Conservation (phyloP, 805 yeast species). For the Sugiyamaella mastotermitis region DNA sequence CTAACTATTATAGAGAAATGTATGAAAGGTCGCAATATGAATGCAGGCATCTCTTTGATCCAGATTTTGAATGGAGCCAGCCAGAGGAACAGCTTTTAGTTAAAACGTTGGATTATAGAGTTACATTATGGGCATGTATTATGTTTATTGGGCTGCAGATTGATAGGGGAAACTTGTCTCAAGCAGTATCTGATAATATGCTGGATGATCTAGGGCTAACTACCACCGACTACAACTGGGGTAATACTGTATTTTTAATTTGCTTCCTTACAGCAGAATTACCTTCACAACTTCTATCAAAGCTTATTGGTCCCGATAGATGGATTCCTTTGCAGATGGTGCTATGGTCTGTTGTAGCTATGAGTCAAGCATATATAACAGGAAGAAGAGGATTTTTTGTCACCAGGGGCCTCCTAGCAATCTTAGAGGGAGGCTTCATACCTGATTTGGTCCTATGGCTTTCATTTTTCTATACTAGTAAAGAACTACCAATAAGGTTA, state of each 20-base stretch:
- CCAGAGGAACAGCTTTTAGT: constrained; percentile 45
- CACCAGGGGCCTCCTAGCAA: constrained; percentile 43
- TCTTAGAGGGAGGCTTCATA: constrained; percentile 66
- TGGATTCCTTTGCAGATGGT: constrained; percentile 58
- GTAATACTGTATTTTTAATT: constrained; percentile 48
- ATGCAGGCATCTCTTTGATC: constrained; percentile 51
- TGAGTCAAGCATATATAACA: constrained; percentile 43
- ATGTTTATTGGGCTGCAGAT: constrained; percentile 55
- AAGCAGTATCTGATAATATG: constrained; percentile 53
- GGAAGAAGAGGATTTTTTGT: constrained; percentile 39
- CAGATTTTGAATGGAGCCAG: constrained; percentile 48
- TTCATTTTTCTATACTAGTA: constrained; percentile 56
- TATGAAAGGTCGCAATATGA: constrained; percentile 50
- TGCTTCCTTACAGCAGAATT: constrained; percentile 56
- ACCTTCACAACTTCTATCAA: constrained; percentile 61
- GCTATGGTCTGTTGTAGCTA: constrained; percentile 51
- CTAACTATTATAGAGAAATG: constrained; percentile 38
- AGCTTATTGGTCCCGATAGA: constrained; percentile 55
- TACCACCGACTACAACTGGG: constrained; percentile 53
- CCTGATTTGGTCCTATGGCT: constrained; percentile 60
- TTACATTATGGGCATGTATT: constrained; percentile 51
- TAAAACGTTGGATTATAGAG: constrained; percentile 49
- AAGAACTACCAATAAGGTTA: constrained; percentile 53
- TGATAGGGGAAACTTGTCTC: constrained; percentile 51
- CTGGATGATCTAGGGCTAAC: constrained; percentile 45